phyloP scores from a whole-genome alignment of 441 rosid genomes.

The Erysimum pusillum region DNA sequence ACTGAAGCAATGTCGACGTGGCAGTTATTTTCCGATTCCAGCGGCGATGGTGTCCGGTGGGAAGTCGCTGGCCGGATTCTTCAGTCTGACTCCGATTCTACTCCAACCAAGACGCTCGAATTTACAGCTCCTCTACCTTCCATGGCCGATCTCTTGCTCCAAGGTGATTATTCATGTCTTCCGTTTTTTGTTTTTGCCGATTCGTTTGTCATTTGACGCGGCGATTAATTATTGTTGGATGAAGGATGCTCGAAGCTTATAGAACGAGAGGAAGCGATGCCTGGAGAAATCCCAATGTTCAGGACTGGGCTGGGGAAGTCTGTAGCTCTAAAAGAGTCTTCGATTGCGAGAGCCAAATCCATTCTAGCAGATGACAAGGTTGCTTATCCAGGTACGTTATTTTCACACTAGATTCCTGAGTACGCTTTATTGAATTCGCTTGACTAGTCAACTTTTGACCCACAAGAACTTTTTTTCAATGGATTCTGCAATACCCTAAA shows the following conservation, averaged over 20 bases:
- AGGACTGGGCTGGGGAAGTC: constrained; percentile 76
- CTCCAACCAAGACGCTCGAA: constrained; percentile 33
- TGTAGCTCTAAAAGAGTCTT: constrained; percentile 66
- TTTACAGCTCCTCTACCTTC: constrained; percentile 59
- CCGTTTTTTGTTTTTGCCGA: no score
- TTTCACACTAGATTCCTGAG: neutral
- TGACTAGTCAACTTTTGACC: neutral
- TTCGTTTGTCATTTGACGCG: neutral
- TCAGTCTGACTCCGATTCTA: constrained; percentile 39
- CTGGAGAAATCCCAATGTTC: constrained; percentile 59
- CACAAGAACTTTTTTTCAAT: neutral
- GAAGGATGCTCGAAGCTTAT: constrained; percentile 73
- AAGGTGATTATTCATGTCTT: constrained; percentile 52
- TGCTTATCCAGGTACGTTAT: constrained; percentile 46
- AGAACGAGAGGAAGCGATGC: constrained; percentile 48
- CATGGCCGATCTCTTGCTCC: constrained; percentile 69
- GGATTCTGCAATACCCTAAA: neutral
- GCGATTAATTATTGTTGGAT: constrained; percentile 6
- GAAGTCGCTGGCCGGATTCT: constrained; percentile 52
- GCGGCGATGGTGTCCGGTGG: constrained; percentile 69
- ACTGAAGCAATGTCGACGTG: constrained; percentile 74
- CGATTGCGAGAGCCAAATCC: constrained; percentile 66
- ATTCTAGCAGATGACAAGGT: constrained; percentile 54
- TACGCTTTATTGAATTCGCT: neutral
- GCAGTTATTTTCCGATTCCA: constrained; percentile 65